These are phyloP conservation scores for Tetrahymena borealis DNA, from an alignment of 73 alveolate species.

Conservation along the genomic window DNA sequence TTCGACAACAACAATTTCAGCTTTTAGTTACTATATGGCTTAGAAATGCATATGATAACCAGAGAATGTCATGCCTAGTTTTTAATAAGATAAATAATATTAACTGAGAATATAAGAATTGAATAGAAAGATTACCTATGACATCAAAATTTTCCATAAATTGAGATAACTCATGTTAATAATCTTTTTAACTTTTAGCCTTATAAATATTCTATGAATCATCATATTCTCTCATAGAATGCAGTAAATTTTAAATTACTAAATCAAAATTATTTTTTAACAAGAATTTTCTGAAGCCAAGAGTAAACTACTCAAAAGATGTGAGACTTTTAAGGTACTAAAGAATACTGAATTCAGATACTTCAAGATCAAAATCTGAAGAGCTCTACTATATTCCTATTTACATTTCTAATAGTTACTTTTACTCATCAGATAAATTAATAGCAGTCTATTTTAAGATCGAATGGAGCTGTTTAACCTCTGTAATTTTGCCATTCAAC, in stretches of 20 bases:
- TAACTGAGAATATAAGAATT: neutral
- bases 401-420: too few species aligned
- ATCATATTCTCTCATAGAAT: neutral
- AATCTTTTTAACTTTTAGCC: neutral
- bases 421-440: too few species aligned
- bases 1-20: constrained; percentile 72
- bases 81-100: neutral
- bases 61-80: constrained; percentile 83
- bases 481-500: too few species aligned
- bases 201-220: neutral
- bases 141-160: neutral
- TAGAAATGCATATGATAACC: constrained; percentile 73
- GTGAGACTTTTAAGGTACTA: too few species aligned
- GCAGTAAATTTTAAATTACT: neutral
- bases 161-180: neutral
- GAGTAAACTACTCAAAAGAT: too few species aligned
- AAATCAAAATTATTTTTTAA: too few species aligned
- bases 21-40: constrained; percentile 47
- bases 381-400: too few species aligned
- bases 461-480: too few species aligned
- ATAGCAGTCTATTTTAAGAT: too few species aligned
- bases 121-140: neutral
- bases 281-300: too few species aligned
- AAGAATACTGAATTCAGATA: too few species aligned
- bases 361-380: too few species aligned